Percentiles rank a stretch among this genome's conserved stretches.
Evolutionary conservation across 2,329 filamentous ascomycete genomes (phyloP).

Genomic region (Aspergillaceae sp.): DNA sequence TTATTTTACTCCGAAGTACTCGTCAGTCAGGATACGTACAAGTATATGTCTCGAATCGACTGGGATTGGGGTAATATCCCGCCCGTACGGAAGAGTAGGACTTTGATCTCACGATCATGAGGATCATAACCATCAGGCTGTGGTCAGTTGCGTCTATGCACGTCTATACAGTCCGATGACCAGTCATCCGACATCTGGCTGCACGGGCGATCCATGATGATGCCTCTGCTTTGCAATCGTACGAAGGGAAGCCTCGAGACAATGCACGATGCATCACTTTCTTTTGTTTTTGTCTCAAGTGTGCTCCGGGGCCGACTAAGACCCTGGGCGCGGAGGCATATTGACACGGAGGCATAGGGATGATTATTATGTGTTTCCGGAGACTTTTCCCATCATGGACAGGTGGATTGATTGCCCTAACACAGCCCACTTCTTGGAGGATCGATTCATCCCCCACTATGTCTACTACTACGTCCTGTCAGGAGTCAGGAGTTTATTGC

Average conservation of each 20-base stretch:
- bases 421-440: not conserved
- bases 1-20: too few relatives aligned
- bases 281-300: not conserved
- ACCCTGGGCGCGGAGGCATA: not conserved
- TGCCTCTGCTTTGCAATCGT: too few relatives aligned
- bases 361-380: not conserved
- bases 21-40: too few relatives aligned
- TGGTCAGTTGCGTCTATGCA: too few relatives aligned
- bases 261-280: constrained; percentile 1
- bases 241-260: too few relatives aligned
- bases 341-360: too few relatives aligned
- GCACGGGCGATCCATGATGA: constrained; percentile 1
- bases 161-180: not conserved
- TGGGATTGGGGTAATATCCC: too few relatives aligned
- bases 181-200: not conserved
- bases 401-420: not conserved
- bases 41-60: too few relatives aligned
- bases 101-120: too few relatives aligned
- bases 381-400: not conserved
- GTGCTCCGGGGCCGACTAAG: not conserved
- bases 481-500: not conserved
- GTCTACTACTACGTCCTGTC: not conserved
- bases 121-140: too few relatives aligned
- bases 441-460: not conserved
- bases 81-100: too few relatives aligned